phyloP scores from a whole-genome alignment of 2,329 filamentous ascomycete genomes.

The Xylariaceae sp. region DNA sequence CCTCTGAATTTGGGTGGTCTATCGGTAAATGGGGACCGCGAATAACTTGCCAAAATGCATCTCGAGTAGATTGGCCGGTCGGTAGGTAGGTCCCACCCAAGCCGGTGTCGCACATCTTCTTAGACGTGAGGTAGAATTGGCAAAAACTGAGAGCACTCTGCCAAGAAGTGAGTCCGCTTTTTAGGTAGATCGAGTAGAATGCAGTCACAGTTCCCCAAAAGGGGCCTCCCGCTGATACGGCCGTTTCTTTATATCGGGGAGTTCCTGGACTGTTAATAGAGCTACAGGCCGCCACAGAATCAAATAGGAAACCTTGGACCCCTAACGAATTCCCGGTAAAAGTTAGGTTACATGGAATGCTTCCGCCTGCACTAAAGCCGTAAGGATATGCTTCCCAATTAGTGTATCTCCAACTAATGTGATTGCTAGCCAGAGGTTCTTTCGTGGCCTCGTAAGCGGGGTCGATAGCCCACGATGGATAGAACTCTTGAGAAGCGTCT shows the following conservation, averaged over 20 bases:
- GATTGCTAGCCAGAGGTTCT: slow-evolving; percentile 13
- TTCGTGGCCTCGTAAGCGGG: slow-evolving; percentile 9
- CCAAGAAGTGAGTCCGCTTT: slow-evolving; percentile 8
- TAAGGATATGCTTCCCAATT: slow-evolving; percentile 3
- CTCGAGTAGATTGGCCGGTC: slow-evolving; percentile 13
- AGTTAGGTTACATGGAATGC: neutral
- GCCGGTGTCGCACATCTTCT: slow-evolving; percentile 8
- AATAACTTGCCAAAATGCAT: slow-evolving; percentile 22
- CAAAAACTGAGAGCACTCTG: slow-evolving; percentile 11
- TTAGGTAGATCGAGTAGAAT: slow-evolving; percentile 3
- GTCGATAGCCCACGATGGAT: slow-evolving; percentile 24
- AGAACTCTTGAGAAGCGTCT: neutral
- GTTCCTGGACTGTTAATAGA: slow-evolving; percentile 1
- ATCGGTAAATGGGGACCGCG: neutral
- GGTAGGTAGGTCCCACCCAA: slow-evolving; percentile 6
- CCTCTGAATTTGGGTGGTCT: slow-evolving; percentile 8
- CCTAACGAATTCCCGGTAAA: slow-evolving; percentile 12
- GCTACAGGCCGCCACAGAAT: slow-evolving; percentile 7
- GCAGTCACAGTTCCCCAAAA: neutral
- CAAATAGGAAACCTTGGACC: slow-evolving; percentile 17
- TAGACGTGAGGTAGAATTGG: slow-evolving; percentile 18
- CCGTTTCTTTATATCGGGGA: neutral
- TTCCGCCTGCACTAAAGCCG: slow-evolving; percentile 12
- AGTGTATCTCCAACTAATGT: slow-evolving; percentile 14
- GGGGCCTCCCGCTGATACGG: neutral